Base-by-base conservation (phyloP, 164 flowering plant species). In the Hamamelis virginiana region DNA sequence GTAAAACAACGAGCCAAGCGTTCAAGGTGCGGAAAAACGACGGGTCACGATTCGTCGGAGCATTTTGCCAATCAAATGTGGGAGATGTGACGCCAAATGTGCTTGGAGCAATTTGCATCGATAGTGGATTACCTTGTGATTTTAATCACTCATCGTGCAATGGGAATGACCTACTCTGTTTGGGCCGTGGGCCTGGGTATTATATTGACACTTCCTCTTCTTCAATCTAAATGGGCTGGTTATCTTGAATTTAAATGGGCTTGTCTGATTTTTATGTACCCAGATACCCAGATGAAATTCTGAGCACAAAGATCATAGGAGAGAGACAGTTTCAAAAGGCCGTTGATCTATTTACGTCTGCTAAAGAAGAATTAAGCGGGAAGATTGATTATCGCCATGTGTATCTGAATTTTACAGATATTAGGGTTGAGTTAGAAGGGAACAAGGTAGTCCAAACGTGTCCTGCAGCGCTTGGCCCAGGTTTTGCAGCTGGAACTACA, bases 41-140 rank as follows among this genome's bases (percentile, higher is more conserved):
- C 15, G 82, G 77, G 13, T 69, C 82, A 1, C 65, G 59, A 50
- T 87, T 87, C 58, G 87, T 88, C 4, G 85, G 82, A 1, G 88
- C 92, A 8, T 88, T 88, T 68, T 88, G 92, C 77, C 92, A 88
- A 62, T 84, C 92, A 4, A 88, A 88, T 27, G 87, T 84, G 1
- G 92, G 92, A 12, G 92, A 88, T 66, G 90, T 86, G 64, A 82
- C 79, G 56, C 92, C 90, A 11, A 88, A 88, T 66, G 87, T 86
- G 47, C 80, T 86, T 0, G 92, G 89, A 63, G 87, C 92, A 44
- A 83, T 86, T 72, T 86, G 92, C 72, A 71, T 58, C 10, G 90
- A 86, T 53, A 77, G 56, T 38, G 90, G 84, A 23, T 50, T 53
- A 56, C 83, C 89, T 2, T 88, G 92, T 69, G 87, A 87, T 66